These are phyloP conservation scores for Lachancea lanzarotensis DNA, from an alignment of 805 yeast species.

Conservation along the genomic window DNA sequence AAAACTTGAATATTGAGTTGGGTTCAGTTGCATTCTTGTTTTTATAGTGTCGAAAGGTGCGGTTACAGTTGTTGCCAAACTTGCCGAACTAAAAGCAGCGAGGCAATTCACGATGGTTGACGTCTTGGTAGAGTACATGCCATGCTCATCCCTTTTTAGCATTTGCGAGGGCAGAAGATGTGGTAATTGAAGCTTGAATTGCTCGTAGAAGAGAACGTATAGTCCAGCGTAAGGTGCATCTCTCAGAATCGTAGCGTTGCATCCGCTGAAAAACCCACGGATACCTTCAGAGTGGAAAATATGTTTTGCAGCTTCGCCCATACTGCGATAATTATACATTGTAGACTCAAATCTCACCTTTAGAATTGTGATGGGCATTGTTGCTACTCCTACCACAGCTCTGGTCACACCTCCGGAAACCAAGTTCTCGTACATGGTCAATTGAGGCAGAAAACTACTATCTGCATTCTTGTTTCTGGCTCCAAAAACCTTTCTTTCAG, in stretches of 20 bases:
- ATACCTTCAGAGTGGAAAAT: slow-evolving; percentile 50
- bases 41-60: slow-evolving; percentile 95
- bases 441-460: slow-evolving; percentile 56
- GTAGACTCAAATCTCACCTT: slow-evolving; percentile 88
- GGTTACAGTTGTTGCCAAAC: slow-evolving; percentile 74
- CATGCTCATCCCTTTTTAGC: slow-evolving; percentile 14
- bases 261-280: slow-evolving; percentile 77
- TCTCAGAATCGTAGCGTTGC: slow-evolving; percentile 76
- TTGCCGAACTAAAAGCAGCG: slow-evolving; percentile 77
- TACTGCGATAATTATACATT: slow-evolving; percentile 58
- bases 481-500: slow-evolving; percentile 24
- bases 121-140: slow-evolving; percentile 31
- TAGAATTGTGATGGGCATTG: slow-evolving; percentile 91
- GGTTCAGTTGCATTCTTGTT: slow-evolving; percentile 78
- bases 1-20: slow-evolving; percentile 40
- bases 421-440: slow-evolving; percentile 63
- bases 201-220: slow-evolving; percentile 79
- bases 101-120: slow-evolving; percentile 59
- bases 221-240: slow-evolving; percentile 97
- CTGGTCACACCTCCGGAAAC: slow-evolving; percentile 73
- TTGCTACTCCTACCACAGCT: slow-evolving; percentile 72
- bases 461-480: not conserved
- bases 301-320: slow-evolving; percentile 51
- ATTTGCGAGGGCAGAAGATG: slow-evolving; percentile 23
- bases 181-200: slow-evolving; percentile 55